Evolutionary conservation across 495 filamentous ascomycete genomes (phyloP), one percentile per base, ranked within the genome.

Genomic region (Melanomma pulvis-pyrius): DNA sequence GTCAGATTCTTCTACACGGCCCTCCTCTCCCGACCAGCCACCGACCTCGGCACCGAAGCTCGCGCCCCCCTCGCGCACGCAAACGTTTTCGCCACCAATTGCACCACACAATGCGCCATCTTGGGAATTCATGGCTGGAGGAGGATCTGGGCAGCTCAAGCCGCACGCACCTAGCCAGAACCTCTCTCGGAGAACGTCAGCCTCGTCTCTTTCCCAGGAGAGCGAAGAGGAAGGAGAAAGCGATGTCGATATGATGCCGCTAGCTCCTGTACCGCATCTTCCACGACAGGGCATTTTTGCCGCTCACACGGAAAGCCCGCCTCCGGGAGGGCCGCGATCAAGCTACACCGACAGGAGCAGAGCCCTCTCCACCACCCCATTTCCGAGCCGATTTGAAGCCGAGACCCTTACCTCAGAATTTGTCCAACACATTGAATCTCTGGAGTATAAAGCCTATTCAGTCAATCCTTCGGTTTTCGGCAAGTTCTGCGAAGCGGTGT

Each of bases 91-190:
- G 28, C 59, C 59, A 1, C 46, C 65, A 17, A n/a, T 41, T 3
- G 28, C 50, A 7, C 58, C 58, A 17, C 59, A 68, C 21, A 51
- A 39, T 1, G 52, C 65, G 12, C 59, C 51, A 17, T 63, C 52
- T 5, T 68, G 65, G 65, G 65, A 68, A 25, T 68, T 68, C 41
- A 63, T 68, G 59, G 65, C 47, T 6, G 57, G 55, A 39, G 51
- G 29, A n/a, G 29, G 28, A 29, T 8, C 52, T 19, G 55, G 21
- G 11, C 52, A 55, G 6, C 59, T 68, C 0, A 63, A 68, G 17
- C 65, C 59, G 1, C 12, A 44, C 0, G 12, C 30, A 2, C 28
- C 59, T 2, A 55, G 50, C 28, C 19, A 13, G 25, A 41, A 58
- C 22, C n/a, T 49, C 12, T 68, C 65, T 11, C 51, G 59, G 44